Conservation (phyloP, 2,329 filamentous ascomycete genomes). For the Fusarium anguioides region DNA sequence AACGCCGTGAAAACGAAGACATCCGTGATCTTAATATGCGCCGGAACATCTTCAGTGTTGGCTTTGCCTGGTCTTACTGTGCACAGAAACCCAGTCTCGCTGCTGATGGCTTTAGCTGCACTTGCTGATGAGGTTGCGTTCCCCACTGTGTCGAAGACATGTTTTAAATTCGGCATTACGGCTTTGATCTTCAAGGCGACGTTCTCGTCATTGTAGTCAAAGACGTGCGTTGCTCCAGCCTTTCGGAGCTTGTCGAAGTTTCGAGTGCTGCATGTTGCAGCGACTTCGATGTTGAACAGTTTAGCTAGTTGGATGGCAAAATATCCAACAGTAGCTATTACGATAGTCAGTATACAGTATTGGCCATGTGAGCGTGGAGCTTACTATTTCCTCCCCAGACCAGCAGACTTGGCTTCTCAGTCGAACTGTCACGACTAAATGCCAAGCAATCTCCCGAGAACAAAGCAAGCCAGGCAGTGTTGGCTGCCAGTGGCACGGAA, state of each 20-base stretch:
- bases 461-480: conserved; percentile 53
- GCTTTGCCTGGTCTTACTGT: conserved; percentile 57
- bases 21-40: conserved; percentile 51
- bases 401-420: conserved; percentile 41
- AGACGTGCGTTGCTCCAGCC: conserved; percentile 50
- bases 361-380: background rate
- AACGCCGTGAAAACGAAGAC: conserved; percentile 58
- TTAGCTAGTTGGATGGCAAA: conserved; percentile 49
- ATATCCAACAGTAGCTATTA: conserved; percentile 27
- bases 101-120: conserved; percentile 45
- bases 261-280: conserved; percentile 50
- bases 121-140: conserved; percentile 48
- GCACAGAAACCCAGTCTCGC: conserved; percentile 47
- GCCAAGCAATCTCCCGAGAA: conserved; percentile 52
- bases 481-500: conserved; percentile 52
- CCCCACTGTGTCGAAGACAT: conserved; percentile 58
- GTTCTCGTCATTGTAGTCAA: conserved; percentile 54
- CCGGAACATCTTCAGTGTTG: conserved; percentile 50
- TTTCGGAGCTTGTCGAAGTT: conserved; percentile 47
- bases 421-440: conserved; percentile 31
- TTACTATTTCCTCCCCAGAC: conserved; percentile 56
- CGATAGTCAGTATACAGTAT: too few species aligned
- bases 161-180: conserved; percentile 46
- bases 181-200: conserved; percentile 50
- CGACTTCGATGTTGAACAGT: conserved; percentile 46